A percentile compares a stretch with the other conserved stretches of the same genome.
Conservation (phyloP, 1,139 yeast genomes). For the Suhomyces kunorum region DNA sequence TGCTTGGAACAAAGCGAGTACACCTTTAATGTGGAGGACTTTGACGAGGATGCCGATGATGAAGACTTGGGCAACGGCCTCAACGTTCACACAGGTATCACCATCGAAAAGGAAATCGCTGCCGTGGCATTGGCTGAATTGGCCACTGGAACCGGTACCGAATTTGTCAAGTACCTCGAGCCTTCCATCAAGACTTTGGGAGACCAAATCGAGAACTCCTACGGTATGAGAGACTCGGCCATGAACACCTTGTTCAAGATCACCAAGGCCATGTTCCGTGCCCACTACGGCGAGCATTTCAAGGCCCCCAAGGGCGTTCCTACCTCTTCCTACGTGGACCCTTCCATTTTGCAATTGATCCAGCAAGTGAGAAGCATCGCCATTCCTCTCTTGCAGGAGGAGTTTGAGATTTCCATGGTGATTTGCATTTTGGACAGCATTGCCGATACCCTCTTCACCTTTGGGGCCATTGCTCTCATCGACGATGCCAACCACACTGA, state of each 20-base stretch:
- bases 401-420: slow-evolving; percentile 81
- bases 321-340: slow-evolving; percentile 57
- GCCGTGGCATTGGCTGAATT: slow-evolving; percentile 88
- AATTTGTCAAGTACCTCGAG: slow-evolving; percentile 77
- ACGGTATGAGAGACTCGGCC: slow-evolving; percentile 90
- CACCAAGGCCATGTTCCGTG: slow-evolving; percentile 67
- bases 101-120: slow-evolving; percentile 97
- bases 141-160: slow-evolving; percentile 81
- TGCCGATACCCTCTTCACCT: slow-evolving; percentile 65
- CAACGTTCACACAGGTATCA: slow-evolving; percentile 90
- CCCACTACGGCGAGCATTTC: slow-evolving; percentile 50
- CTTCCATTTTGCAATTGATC: slow-evolving; percentile 59
- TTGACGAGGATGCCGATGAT: slow-evolving; percentile 38
- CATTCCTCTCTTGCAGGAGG: slow-evolving; percentile 65
- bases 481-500: slow-evolving; percentile 59
- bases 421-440: slow-evolving; percentile 75
- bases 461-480: slow-evolving; percentile 74
- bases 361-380: slow-evolving; percentile 68
- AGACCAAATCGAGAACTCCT: slow-evolving; percentile 80
- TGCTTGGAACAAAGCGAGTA: slow-evolving; percentile 85
- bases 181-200: slow-evolving; percentile 63
- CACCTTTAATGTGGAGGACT: slow-evolving; percentile 49
- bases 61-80: slow-evolving; percentile 70
- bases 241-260: slow-evolving; percentile 81
- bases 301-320: slow-evolving; percentile 77